These are phyloP conservation scores for Botrytis squamosa DNA, from an alignment of 2,329 filamentous ascomycete species.

Conservation along the genomic window DNA sequence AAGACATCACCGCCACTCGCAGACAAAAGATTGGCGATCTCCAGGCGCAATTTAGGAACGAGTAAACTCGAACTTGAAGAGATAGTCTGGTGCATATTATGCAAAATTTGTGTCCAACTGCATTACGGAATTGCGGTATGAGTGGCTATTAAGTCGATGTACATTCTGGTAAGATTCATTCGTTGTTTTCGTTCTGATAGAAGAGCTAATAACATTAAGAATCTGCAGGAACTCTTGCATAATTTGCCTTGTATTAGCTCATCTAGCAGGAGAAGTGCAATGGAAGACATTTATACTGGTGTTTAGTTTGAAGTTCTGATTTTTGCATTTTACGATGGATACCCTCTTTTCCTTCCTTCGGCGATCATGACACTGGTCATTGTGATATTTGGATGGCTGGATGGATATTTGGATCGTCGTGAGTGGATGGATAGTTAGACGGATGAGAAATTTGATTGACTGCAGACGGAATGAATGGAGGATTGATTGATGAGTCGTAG, in stretches of 20 bases:
- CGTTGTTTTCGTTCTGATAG: background rate
- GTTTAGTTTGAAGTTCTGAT: background rate
- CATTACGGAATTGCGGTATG: background rate
- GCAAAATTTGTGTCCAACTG: background rate
- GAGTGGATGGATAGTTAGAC: background rate
- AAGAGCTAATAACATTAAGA: background rate
- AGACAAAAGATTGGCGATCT: background rate
- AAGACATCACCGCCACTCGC: background rate
- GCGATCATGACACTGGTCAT: background rate
- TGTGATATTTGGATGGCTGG: background rate
- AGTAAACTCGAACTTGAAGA: background rate
- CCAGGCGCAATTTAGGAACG: background rate
- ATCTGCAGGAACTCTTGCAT: background rate
- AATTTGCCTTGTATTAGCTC: background rate
- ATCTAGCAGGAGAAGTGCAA: background rate
- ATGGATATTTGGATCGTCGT: background rate
- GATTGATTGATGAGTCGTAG: background rate
- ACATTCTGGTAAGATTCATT: background rate
- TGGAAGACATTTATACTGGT: background rate
- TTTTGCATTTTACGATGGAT: background rate
- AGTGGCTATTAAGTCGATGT: background rate
- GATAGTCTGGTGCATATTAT: background rate
- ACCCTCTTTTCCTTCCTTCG: background rate
- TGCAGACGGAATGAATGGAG: background rate
- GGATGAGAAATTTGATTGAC: background rate